Conservation (phyloP, 2,329 filamentous ascomycete species). For the Purpureocillium takamizusanense region DNA sequence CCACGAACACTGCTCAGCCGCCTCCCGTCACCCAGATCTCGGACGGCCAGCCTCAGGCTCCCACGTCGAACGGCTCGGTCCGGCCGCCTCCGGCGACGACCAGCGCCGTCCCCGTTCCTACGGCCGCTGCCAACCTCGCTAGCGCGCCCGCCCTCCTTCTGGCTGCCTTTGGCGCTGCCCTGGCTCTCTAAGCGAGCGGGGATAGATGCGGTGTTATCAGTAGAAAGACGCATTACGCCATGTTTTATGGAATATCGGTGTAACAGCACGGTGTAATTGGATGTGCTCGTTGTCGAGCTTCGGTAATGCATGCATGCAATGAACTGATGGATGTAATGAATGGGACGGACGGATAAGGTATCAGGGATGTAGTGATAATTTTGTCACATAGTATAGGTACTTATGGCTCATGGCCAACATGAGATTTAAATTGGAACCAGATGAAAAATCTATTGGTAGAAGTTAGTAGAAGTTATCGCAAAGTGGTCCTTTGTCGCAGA, state of each 20-base stretch:
- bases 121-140: conserved; percentile 2
- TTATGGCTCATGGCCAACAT: too few relatives aligned
- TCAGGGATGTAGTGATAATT: not conserved
- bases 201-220: not conserved
- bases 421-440: too few relatives aligned
- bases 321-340: conserved; percentile 1
- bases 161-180: conserved; percentile 8
- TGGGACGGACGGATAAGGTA: not conserved
- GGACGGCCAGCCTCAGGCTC: conserved; percentile 37
- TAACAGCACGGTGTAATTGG: too few relatives aligned
- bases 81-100: conserved; percentile 1
- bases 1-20: conserved; percentile 8
- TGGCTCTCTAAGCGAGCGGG: conserved; percentile 10
- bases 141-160: conserved; percentile 6
- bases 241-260: too few relatives aligned
- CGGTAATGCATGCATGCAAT: not conserved
- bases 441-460: too few relatives aligned
- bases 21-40: conserved; percentile 27
- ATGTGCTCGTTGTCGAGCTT: not conserved
- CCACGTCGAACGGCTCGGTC: conserved; percentile 18
- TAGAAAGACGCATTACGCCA: too few relatives aligned
- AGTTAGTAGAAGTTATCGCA: too few relatives aligned
- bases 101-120: conserved; percentile 3
- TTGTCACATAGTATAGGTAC: conserved; percentile 2
- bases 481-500: too few relatives aligned